Base-by-base conservation (phyloP, 805 yeast genomes). In the Maudiozyma bulderi region DNA sequence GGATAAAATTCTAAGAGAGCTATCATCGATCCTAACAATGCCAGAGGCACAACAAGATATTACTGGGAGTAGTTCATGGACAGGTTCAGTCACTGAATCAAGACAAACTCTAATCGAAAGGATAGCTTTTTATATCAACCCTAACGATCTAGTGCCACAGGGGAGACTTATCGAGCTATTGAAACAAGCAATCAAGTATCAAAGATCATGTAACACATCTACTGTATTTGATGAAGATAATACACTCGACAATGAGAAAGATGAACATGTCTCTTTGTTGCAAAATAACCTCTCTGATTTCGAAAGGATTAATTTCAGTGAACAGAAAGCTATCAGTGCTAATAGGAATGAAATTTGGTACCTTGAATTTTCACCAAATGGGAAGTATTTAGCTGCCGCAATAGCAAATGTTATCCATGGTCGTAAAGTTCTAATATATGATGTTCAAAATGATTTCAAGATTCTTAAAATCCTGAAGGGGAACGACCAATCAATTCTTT, bases 291-390 rank as follows among this genome's bases (percentile, higher is more conserved):
- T 39, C 8, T 43, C 55, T 28, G 46, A 51, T 29, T 47, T 45
- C 32, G 34, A 42, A 30, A 46, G 50, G 30, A 43, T 52, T n/a
- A 44, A 48, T 37, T 54, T 56, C 31, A 14, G n/a, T 1, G 58
- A 61, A 26, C 54, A 49, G 11, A 56, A 54, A 26, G 57, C 61
- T 5, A 48, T 64, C 11, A 47, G 66, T 0, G 70, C 73, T 42
- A 93, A 86, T 58, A 64, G 68, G 0, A 80, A 82, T 59, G 95
- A 90, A 62, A 91, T 87, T 10, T 90, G 97, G 97, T 84, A 73
- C 60, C 73, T 84, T 11, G 77, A 77, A 50, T 89, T 86, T 60
- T 83, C 93, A 6, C 85, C 88, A 43, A 75, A 77, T 66, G 96
- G 96, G 3, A 74, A 73, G 52, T 80, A 71, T 54, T 68, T 90